Base-by-base conservation (phyloP, 1,284 basidiomycete genomes). In the Austropuccinia psidii region DNA sequence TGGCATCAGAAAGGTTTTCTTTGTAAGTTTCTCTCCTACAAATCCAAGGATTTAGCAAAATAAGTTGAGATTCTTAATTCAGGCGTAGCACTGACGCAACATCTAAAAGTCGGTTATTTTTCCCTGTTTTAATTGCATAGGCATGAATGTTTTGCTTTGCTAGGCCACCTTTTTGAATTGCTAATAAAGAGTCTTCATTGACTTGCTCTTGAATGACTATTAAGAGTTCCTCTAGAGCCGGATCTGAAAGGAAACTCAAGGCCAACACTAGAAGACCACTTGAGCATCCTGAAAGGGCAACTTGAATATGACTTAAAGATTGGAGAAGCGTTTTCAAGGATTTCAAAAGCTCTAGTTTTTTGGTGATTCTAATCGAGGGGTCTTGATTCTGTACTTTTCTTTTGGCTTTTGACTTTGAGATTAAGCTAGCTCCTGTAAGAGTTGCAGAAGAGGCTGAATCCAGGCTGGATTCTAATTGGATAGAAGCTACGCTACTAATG, bases 1-100 rank as follows among this genome's bases (percentile, higher is more conserved):
- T 49, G 3, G 73, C 75, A 57, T 78, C 77, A 27, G 58, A 68
- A 4, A 77, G n/a, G 55, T 77, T 76, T 57, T 78, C 70, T 49
- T 65, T 73, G 52, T 73, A 73, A 11, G 60, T 73, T 39, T 73
- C 70, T 65, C 70, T 29, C n/a, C n/a, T n/a, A n/a, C n/a, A n/a
- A n/a, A n/a, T n/a, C n/a, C n/a, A n/a, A n/a, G n/a, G n/a, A n/a
- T n/a, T n/a, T n/a, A n/a, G n/a, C n/a, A n/a, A n/a, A n/a, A n/a
- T n/a, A n/a, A n/a, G n/a, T n/a, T n/a, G n/a, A n/a, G n/a, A n/a
- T n/a, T n/a, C n/a, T n/a, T n/a, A n/a, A n/a, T n/a, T n/a, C n/a
- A n/a, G 27, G 35, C 11, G 29, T 31, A 24, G 2, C 24, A 72
- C 69, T 72, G 19, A 65, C 70, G 70, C 70, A 11, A 73, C 70